phyloP scores from a whole-genome alignment of 176 grass and related monocot genomes.

The Musa troglodytarum region DNA sequence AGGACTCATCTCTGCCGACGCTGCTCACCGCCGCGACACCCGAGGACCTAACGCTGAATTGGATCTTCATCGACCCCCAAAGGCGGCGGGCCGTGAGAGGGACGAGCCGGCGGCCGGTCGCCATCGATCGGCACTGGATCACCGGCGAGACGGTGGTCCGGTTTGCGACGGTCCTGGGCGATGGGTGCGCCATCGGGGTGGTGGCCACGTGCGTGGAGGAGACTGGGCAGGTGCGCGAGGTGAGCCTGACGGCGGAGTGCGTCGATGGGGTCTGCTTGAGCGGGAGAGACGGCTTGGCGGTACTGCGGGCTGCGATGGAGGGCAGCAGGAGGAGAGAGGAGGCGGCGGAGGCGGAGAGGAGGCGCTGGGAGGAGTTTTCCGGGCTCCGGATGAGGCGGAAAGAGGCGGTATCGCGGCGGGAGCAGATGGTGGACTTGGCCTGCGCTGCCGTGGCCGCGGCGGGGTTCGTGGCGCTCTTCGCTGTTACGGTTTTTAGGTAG shows the following conservation, averaged over 20 bases:
- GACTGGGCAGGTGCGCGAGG: slow-evolving; percentile 39
- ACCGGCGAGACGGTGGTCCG: slow-evolving; percentile 42
- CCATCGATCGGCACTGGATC: slow-evolving; percentile 45
- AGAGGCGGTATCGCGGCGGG: slow-evolving; percentile 34
- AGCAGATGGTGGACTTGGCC: slow-evolving; percentile 40
- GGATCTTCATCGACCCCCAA: slow-evolving; percentile 53
- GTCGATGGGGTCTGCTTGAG: slow-evolving; percentile 37
- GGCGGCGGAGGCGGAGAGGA: slow-evolving; percentile 13
- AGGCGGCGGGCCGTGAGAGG: slow-evolving; percentile 34
- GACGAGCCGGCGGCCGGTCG: slow-evolving; percentile 43
- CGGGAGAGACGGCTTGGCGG: slow-evolving; percentile 34
- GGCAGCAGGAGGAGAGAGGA: slow-evolving; percentile 14
- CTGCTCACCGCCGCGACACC: not conserved
- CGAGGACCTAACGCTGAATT: slow-evolving; percentile 44
- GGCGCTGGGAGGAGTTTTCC: slow-evolving; percentile 38
- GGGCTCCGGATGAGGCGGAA: slow-evolving; percentile 32
- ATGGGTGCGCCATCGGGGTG: slow-evolving; percentile 22
- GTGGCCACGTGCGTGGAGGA: slow-evolving; percentile 43
- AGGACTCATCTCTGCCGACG: slow-evolving; percentile 23
- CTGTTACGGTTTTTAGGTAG: slow-evolving; percentile 34
- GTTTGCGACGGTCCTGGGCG: slow-evolving; percentile 39
- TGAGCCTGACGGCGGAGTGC: slow-evolving; percentile 48
- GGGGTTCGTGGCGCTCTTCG: slow-evolving; percentile 38
- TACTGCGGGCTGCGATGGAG: slow-evolving; percentile 39
- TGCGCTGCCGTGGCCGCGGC: slow-evolving; percentile 53